Percentiles rank a stretch among this genome's conserved stretches.
Conservation (phyloP, 352 stramenopile genomes). For the Globisporangium middletonii region DNA sequence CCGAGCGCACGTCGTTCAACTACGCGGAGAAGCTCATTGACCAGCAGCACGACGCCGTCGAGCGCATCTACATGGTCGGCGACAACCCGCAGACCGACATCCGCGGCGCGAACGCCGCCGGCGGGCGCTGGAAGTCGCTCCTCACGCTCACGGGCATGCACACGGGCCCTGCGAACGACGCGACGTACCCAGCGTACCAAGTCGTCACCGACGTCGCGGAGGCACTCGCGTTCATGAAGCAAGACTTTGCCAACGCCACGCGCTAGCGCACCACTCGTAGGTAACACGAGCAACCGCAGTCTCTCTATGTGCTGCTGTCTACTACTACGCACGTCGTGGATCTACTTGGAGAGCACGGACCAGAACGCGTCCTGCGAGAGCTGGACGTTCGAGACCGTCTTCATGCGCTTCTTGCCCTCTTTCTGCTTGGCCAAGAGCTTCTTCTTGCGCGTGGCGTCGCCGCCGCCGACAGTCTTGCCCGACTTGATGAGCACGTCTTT, state of each 20-base stretch:
- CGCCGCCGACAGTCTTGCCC: conserved; percentile 94
- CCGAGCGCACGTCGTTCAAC: conserved; percentile 62
- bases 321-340: not conserved
- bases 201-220: conserved; percentile 66
- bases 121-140: conserved; percentile 78
- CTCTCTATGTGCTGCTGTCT: conserved; percentile 5
- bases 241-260: conserved; percentile 40
- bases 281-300: not conserved
- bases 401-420: conserved; percentile 96
- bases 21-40: conserved; percentile 79
- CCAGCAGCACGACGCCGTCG: conserved; percentile 50
- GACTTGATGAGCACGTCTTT: conserved; percentile 96
- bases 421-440: conserved; percentile 99
- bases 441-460: conserved; percentile 97
- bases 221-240: conserved; percentile 72
- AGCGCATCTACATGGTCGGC: conserved; percentile 84
- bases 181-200: conserved; percentile 52
- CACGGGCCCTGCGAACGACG: conserved; percentile 57
- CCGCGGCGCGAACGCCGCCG: conserved; percentile 66
- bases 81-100: conserved; percentile 84
- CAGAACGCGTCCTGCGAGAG: conserved; percentile 98
- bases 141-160: conserved; percentile 84
- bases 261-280: not conserved
- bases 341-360: conserved; percentile 91
- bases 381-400: conserved; percentile 94